Evolutionary conservation across 306 rosid genomes (phyloP), one percentile per base, ranked within the genome.

Genomic region (Trifolium repens): DNA sequence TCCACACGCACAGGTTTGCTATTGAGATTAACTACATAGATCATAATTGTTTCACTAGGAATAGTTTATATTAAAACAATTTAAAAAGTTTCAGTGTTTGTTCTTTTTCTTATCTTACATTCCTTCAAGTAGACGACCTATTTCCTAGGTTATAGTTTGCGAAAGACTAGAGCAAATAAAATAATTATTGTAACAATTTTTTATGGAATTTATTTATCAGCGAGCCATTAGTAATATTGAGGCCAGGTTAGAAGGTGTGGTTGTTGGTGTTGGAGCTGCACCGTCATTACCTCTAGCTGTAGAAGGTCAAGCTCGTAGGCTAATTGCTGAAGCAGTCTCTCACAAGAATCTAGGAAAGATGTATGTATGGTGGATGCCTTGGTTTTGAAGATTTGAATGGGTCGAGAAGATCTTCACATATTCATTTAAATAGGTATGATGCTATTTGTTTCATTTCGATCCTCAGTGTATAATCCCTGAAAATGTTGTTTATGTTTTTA

Each of bases 301-400:
- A 54, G 99, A 94, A 90, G 99, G 99, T 80, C 99, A 94, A 85
- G 99, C 93, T 65, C 91, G 96, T 34, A 89, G 97, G 42, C 90
- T 94, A 75, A 88, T 91, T 80, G 92, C 98, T 70, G 98, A 91
- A 88, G 98, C 97, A 54, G 97, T 91, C 42, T 86, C 96, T 9
- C 99, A 89, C 88, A 92, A 90, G 85, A 94, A 94, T 88, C 97
- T 94, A 26, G 96, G 99, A 46, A 94, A 89, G 83, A 94, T 94
- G 99, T 94, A 90, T 53, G 85, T 92, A 74, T 94, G 97, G 97
- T 94, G 97, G 99, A 94, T 94, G 99, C 99, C 99, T 37, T 94
- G 97, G 99, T 90, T 94, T 83, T 94, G 80, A 72, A 83, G 77
- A 76, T 30, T 70, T 69, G 37, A 65, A 43, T 65, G 76, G 74